phyloP scores from a whole-genome alignment of 2,329 filamentous ascomycete species.

The Calonectria pauciramosa region DNA sequence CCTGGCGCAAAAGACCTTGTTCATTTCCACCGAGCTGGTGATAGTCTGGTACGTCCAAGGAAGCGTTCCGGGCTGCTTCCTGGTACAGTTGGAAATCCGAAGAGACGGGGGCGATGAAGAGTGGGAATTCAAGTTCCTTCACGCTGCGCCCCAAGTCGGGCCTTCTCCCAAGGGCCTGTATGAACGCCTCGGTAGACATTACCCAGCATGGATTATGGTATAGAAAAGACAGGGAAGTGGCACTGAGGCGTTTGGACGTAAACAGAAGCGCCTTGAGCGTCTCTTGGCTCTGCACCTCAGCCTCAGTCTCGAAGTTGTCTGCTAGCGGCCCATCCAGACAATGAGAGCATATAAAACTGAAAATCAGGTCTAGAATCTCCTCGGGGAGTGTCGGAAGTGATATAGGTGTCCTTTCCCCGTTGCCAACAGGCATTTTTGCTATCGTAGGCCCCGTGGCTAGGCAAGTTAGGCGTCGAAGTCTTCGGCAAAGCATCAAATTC shows the following conservation, averaged over 20 bases:
- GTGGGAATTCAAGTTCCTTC: neutral
- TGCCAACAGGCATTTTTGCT: no score
- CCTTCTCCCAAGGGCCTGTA: neutral
- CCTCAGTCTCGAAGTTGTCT: neutral
- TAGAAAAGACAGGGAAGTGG: neutral
- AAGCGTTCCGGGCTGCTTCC: neutral
- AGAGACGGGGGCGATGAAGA: neutral
- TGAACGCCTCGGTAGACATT: neutral
- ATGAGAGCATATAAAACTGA: neutral
- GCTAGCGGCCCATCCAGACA: neutral
- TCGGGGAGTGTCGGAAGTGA: neutral
- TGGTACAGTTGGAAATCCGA: neutral
- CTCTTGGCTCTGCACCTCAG: neutral
- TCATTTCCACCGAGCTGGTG: neutral
- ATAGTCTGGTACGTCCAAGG: neutral
- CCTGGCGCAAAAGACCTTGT: neutral
- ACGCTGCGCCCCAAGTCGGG: neutral
- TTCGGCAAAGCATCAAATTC: neutral
- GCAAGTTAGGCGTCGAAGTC: no score
- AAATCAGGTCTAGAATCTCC: neutral
- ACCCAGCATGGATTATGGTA: neutral
- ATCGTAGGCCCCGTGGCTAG: no score
- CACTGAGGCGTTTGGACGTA: neutral
- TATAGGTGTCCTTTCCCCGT: neutral
- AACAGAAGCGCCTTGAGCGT: neutral